These are phyloP conservation scores for Candida gigantensis DNA, from an alignment of 1,139 yeast species.

Conservation along the genomic window DNA sequence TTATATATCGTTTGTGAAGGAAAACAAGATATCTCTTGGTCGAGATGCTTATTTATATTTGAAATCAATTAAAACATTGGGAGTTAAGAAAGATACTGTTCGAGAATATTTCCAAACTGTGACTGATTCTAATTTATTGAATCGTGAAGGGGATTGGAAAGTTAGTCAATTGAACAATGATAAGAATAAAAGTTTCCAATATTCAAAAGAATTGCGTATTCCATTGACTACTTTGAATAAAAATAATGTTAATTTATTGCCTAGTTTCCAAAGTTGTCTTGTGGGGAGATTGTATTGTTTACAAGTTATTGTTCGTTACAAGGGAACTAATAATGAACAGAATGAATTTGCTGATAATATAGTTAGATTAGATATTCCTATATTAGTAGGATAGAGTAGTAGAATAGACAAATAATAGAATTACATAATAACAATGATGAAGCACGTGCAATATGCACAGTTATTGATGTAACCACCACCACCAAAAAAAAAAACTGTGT, in stretches of 20 bases:
- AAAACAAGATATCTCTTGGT: slow-evolving; percentile 34
- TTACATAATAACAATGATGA: not conserved
- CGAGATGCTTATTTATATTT: slow-evolving; percentile 38
- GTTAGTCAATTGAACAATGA: slow-evolving; percentile 20
- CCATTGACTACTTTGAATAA: slow-evolving; percentile 38
- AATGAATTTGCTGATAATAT: slow-evolving; percentile 38
- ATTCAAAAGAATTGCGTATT: slow-evolving; percentile 31
- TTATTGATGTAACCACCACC: not conserved
- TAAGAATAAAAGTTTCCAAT: slow-evolving; percentile 21
- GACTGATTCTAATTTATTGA: slow-evolving; percentile 23
- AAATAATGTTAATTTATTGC: slow-evolving; percentile 41
- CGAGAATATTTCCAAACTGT: slow-evolving; percentile 37
- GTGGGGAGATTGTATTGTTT: slow-evolving; percentile 46
- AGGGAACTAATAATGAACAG: slow-evolving; percentile 39
- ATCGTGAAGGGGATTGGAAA: slow-evolving; percentile 32
- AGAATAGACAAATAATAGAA: slow-evolving; percentile 2
- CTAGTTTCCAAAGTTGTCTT: slow-evolving; percentile 47
- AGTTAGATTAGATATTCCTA: slow-evolving; percentile 43
- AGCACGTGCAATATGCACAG: slow-evolving; percentile 1
- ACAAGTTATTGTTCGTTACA: slow-evolving; percentile 40
- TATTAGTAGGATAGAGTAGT: slow-evolving; percentile 36
- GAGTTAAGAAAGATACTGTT: slow-evolving; percentile 44
- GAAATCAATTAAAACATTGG: slow-evolving; percentile 40
- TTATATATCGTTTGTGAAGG: slow-evolving; percentile 37
- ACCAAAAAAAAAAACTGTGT: not conserved